Evolutionary conservation across 768 basidiomycete genomes (phyloP), one percentile per base, ranked within the genome.

Genomic region (Leucocoprinus sp.): DNA sequence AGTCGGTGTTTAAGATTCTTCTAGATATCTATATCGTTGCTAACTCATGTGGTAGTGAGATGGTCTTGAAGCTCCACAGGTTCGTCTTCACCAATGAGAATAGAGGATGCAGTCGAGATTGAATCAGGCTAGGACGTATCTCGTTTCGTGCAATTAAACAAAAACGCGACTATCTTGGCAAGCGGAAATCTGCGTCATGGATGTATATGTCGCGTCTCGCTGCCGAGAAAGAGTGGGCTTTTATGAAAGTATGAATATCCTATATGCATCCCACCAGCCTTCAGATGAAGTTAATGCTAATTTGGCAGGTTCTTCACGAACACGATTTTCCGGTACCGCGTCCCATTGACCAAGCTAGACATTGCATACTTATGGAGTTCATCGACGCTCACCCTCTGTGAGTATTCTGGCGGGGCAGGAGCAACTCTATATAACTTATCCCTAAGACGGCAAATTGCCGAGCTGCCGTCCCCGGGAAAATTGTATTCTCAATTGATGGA

Each of bases 141-240:
- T 97, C 93, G 0, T 99, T 99, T 67, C 83, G 96, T 33, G 82
- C 91, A 0, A 92, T 99, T 67, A 99, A 99, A 65, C 76, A 84
- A 55, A 98, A 98, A 59, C 74, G 96, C 49, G 96, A 99, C 59
- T 99, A 98, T 60, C 69, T 99, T 45, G 91, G 93, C 18, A 95
- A 93, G 63, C 78, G 96, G 33, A 92, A 92, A 64, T 89, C 85
- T 14, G 95, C 96, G 0, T 90, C 90, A 14, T 99, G 96, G 96
- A 96, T 98, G 93, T 98, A 97, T 65, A 90, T 99, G 89, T 93
- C 91, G 17, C 78, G 96, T 17, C 66, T 99, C 37, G 85, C 93
- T 14, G 96, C 96, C 7, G 85, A 95, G 67, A 98, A 97, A 60
- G 96, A 99, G 61, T 99, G 83, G 78, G 91, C 90, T 1, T 99